Evolutionary conservation across 805 yeast species (phyloP).

Genomic region (Candida broadrunensis): DNA sequence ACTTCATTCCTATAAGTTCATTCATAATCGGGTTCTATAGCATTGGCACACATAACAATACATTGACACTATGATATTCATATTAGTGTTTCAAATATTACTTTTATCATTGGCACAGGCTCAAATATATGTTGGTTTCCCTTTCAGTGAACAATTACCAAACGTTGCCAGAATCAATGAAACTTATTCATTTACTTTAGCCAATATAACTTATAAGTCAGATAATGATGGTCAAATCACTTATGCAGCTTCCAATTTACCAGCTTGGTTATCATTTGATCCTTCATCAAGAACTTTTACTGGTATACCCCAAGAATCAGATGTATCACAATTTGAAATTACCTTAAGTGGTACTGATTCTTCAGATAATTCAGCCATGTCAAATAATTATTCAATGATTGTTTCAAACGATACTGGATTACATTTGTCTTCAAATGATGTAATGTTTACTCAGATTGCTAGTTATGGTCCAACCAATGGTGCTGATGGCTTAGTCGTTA

Average conservation of each 20-base stretch:
- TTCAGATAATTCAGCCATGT: slow-evolving; percentile 41
- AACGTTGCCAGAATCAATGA: slow-evolving; percentile 76
- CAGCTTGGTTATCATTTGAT: slow-evolving; percentile 80
- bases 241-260: slow-evolving; percentile 59
- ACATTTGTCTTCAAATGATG: slow-evolving; percentile 37
- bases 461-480: slow-evolving; percentile 77
- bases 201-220: slow-evolving; percentile 62
- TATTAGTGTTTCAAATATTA: slow-evolving; percentile 7
- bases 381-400: slow-evolving; percentile 53
- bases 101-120: slow-evolving; percentile 20
- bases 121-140: slow-evolving; percentile 63
- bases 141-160: slow-evolving; percentile 82
- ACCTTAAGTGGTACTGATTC: slow-evolving; percentile 66
- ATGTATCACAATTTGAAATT: slow-evolving; percentile 41
- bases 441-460: slow-evolving; percentile 52
- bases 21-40: too few relatives aligned
- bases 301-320: slow-evolving; percentile 60
- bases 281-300: slow-evolving; percentile 52
- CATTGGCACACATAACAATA: too few relatives aligned
- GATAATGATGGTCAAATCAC: slow-evolving; percentile 39
- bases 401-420: slow-evolving; percentile 61
- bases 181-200: slow-evolving; percentile 61
- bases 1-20: too few relatives aligned
- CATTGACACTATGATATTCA: slow-evolving; percentile 4
- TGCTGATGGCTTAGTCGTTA: slow-evolving; percentile 64